Evolutionary conservation across 2,329 filamentous ascomycete genomes (phyloP), one percentile per base, ranked within the genome.

Genomic region (Colletotrichum lindemuthianum): DNA sequence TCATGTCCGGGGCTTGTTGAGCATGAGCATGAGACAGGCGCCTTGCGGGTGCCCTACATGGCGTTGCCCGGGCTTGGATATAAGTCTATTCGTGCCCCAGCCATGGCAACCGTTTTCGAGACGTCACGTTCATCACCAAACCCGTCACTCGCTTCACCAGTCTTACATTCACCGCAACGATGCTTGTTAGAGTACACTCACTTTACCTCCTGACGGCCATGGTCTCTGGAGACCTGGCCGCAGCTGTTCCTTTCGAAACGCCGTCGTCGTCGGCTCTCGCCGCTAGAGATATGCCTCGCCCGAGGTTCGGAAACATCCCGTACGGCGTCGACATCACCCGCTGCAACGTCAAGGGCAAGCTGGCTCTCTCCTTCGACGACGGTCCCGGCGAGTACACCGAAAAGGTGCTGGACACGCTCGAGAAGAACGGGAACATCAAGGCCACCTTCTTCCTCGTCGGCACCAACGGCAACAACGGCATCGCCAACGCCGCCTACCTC

Each of bases 311-410:
- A 32, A 69, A 56, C 39, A 69, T 76, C 11, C 71, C 73, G 0
- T 76, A 77, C 54, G 73, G 72, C 39, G 60, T 70, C 37, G 80
- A 80, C 51, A 72, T 77, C 49, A 70, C 63, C 44, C 67, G 70
- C 45, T 79, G 76, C 67, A 70, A 67, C 2, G 67, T 71, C n/a
- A 67, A 68, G 6, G 73, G 74, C 45, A 72, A 73, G 40, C 69
- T 79, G 4, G 77, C 77, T 15, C 68, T 79, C n/a, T 77, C 76
- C 1, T 78, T 75, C 59, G 77, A 79, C 63, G 77, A 79, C 49
- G 76, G 77, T 0, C 77, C 77, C 7, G 74, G 72, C 50, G 37
- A 68, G 9, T 77, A 76, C 64, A 80, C 78, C 1, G 50, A 40
- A 2, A 67, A 69, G 12, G 66, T 81, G 6, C 71, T 80, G 6